Percentiles rank a stretch among this genome's conserved stretches.
Evolutionary conservation across 331 rosid genomes (phyloP).

Genomic region (Phaseolus coccineus): DNA sequence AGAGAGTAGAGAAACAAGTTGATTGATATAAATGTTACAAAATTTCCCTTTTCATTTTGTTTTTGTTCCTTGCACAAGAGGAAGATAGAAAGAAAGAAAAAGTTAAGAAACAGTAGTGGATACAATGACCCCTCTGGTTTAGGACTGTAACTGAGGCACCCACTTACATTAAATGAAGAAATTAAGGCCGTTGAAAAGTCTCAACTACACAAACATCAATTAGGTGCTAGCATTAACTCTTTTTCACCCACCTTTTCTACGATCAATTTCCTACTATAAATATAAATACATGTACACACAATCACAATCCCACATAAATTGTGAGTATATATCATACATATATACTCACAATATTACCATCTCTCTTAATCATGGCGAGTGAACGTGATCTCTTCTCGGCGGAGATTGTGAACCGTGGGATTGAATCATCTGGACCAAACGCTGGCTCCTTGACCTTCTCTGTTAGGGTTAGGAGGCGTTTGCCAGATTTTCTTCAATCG

Average conservation of each 20-base stretch:
- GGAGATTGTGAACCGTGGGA: slow-evolving; percentile 90
- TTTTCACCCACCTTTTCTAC: slow-evolving; percentile 56
- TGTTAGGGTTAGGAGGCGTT: slow-evolving; percentile 75
- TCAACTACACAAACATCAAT: slow-evolving; percentile 68
- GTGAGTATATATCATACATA: neutral
- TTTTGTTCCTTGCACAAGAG: neutral
- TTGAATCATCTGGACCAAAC: slow-evolving; percentile 86
- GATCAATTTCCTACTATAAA: slow-evolving; percentile 13
- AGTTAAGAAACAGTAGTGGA: neutral
- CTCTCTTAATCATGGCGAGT: slow-evolving; percentile 54
- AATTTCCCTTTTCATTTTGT: neutral
- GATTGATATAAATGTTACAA: slow-evolving; percentile 29
- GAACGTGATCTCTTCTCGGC: slow-evolving; percentile 84
- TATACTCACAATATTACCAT: too few species aligned
- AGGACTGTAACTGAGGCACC: slow-evolving; percentile 46
- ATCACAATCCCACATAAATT: slow-evolving; percentile 3
- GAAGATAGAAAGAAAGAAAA: neutral
- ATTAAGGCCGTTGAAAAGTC: slow-evolving; percentile 60
- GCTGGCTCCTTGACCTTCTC: slow-evolving; percentile 93
- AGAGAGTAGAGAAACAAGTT: slow-evolving; percentile 28
- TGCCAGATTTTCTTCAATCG: slow-evolving; percentile 91
- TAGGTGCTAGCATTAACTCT: slow-evolving; percentile 75
- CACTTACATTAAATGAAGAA: slow-evolving; percentile 67
- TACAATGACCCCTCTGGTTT: too few species aligned
- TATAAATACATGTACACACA: neutral